phyloP scores from a whole-genome alignment of 2,329 filamentous ascomycete species.

The Ceratocystis destructans region DNA sequence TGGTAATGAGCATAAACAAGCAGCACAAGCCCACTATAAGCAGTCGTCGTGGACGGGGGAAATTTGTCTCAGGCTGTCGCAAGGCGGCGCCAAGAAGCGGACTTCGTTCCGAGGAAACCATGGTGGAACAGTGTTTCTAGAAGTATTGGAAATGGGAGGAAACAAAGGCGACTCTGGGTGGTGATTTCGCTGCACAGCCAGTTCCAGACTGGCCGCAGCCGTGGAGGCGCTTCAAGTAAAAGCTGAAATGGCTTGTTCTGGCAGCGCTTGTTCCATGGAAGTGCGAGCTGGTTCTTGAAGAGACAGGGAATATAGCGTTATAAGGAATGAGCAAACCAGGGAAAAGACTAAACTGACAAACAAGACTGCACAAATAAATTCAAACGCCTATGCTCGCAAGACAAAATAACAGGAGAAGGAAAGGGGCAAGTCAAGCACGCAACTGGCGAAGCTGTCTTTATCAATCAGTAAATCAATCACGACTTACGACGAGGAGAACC shows the following conservation, averaged over 20 bases:
- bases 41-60: background rate
- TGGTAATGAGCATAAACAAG: slow-evolving; percentile 17
- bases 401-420: background rate
- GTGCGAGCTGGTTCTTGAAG: background rate
- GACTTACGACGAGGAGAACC: background rate
- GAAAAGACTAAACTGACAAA: background rate
- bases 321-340: background rate
- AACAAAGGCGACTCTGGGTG: background rate
- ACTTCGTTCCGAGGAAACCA: background rate
- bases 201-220: background rate
- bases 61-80: background rate
- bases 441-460: background rate
- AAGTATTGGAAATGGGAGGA: background rate
- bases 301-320: background rate
- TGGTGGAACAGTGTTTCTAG: background rate
- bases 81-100: background rate
- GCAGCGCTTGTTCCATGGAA: background rate
- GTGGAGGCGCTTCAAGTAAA: background rate
- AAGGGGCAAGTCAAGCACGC: background rate
- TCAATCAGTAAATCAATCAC: background rate
- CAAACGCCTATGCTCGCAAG: background rate
- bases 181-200: background rate
- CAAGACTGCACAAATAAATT: background rate
- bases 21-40: slow-evolving; percentile 13
- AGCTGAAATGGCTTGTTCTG: background rate